Evolutionary conservation across 441 rosid genomes (phyloP).

Genomic region (Eruca vesicaria): DNA sequence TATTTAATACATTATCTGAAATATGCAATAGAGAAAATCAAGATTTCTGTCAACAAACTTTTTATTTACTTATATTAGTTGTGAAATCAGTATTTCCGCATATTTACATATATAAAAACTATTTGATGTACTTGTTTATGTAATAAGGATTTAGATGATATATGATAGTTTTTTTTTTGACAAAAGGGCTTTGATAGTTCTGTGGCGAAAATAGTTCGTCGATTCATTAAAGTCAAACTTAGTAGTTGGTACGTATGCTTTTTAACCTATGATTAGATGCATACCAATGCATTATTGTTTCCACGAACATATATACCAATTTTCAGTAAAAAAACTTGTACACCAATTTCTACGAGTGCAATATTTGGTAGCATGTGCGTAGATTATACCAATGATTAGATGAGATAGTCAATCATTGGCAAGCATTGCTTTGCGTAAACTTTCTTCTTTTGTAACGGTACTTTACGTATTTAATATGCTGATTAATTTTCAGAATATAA

Average conservation of each 20-base stretch:
- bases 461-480: neutral
- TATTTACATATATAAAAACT: neutral
- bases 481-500: neutral
- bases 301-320: neutral
- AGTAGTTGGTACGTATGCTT: neutral
- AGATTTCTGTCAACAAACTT: neutral
- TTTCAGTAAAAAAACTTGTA: too few species aligned
- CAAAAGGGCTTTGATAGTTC: too few species aligned
- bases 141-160: neutral
- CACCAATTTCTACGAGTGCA: neutral
- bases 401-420: slow-evolving; percentile 25
- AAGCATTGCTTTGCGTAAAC: slow-evolving; percentile 4
- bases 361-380: slow-evolving; percentile 32
- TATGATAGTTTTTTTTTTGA: neutral
- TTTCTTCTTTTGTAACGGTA: neutral
- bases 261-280: neutral
- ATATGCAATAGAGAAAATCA: neutral
- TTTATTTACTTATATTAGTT: neutral
- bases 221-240: neutral
- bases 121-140: neutral
- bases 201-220: too few species aligned
- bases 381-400: slow-evolving; percentile 28
- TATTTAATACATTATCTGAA: neutral
- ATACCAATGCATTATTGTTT: slow-evolving; percentile 9
- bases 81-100: neutral